Base-by-base conservation (phyloP, 2,329 filamentous ascomycete genomes). In the Thielaviopsis populi region DNA sequence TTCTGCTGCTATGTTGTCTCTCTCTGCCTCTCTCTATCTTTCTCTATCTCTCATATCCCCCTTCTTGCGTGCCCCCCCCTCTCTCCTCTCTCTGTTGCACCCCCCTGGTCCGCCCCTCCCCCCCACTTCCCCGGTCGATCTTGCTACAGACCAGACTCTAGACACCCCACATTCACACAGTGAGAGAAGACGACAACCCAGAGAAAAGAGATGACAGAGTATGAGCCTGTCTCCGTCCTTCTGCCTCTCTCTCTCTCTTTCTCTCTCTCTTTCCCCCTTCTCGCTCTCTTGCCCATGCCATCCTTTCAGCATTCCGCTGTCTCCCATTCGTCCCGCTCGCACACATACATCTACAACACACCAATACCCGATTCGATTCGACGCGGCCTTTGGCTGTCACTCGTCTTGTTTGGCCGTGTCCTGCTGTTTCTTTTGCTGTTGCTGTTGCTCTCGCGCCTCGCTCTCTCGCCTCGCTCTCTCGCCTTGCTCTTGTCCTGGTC, bases 121-220 rank as follows among this genome's bases (percentile, higher is more conserved):
- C 59, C 59, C 37, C 41, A 48, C 41, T 33, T 61, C 59, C 59
- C 59, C 59, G 59, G 59, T 61, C 59, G 42, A 61, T 61, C 59
- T 61, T 48, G 59, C 59, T 46, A 30, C 41, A 46, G 24, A 30
- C n/a, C 13, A 30, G 59, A 33, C 24, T 24, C 41, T 61, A 30
- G 40, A 61, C 59, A 46, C 13, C 59, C 59, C 43, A 33, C 24
- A 30, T 30, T 37, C 27, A 56, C 24, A 37, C 13, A 33, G 15
- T 17, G 27, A 37, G 27, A 8, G 17, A 56, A 56, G 27, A 56
- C 33, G 33, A 56, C 53, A 37, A 56, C 53, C 53, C 10, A 37
- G 24, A 30, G 53, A 19, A 30, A 33, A 33, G 53, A 56, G 53
- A 56, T 50, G 22, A 50, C 24, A 50, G 46, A 19, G 22, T 27